These are phyloP conservation scores for Trichoderma harzianum DNA, from an alignment of 2,329 filamentous ascomycete species.

Conservation along the genomic window DNA sequence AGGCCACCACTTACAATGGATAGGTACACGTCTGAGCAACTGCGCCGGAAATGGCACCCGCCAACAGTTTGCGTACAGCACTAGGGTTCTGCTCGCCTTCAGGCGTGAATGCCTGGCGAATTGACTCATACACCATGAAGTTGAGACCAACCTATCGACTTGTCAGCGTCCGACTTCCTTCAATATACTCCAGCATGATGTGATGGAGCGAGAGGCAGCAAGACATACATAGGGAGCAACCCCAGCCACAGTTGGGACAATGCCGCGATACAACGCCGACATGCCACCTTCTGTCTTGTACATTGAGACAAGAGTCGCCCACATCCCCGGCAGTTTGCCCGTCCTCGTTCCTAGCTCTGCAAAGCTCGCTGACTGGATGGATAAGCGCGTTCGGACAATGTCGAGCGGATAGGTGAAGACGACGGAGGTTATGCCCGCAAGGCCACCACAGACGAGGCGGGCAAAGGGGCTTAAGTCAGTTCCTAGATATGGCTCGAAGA, in stretches of 20 bases:
- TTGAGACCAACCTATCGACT: conserved; percentile 80
- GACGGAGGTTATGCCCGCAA: conserved; percentile 93
- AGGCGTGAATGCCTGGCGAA: conserved; percentile 77
- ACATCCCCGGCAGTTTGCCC: conserved; percentile 84
- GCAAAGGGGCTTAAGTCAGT: conserved; percentile 69
- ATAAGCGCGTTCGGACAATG: conserved; percentile 91
- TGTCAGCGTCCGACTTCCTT: background rate
- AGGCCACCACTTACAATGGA: conserved; percentile 70
- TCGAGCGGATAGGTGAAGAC: conserved; percentile 94
- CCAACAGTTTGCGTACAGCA: conserved; percentile 75
- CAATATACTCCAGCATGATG: background rate
- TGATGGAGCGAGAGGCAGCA: background rate
- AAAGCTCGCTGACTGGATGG: conserved; percentile 98
- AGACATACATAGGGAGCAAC: conserved; percentile 76
- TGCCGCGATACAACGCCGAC: conserved; percentile 84
- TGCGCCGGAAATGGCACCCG: conserved; percentile 91
- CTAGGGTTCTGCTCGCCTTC: conserved; percentile 83
- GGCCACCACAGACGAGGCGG: conserved; percentile 82
- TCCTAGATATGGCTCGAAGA: conserved; percentile 74
- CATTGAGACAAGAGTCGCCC: conserved; percentile 75
- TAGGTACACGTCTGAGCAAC: conserved; percentile 98
- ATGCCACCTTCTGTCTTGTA: conserved; percentile 88
- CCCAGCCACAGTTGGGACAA: conserved; percentile 88
- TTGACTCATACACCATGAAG: conserved; percentile 96
- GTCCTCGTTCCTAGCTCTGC: conserved; percentile 64